phyloP scores from a whole-genome alignment of 768 basidiomycete genomes.

The Mrakia blollopis region DNA sequence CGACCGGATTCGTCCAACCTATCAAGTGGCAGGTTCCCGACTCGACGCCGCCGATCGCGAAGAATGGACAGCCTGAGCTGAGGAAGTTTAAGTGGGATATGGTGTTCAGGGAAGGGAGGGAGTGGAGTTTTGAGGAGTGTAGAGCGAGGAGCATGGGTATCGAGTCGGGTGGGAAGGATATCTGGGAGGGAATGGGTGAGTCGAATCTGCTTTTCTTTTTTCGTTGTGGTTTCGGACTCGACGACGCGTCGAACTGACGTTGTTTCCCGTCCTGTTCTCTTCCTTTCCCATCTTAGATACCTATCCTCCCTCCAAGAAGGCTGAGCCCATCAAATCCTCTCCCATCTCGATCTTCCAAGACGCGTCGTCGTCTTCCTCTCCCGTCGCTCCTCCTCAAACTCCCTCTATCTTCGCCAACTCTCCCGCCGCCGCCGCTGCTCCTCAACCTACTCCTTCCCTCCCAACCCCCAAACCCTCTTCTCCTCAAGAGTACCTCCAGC shows the following conservation, averaged over 20 bases:
- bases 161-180: slow-evolving; percentile 36
- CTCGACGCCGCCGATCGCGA: slow-evolving; percentile 24
- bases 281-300: neutral
- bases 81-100: slow-evolving; percentile 52
- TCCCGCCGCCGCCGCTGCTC: neutral
- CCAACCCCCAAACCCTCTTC: neutral
- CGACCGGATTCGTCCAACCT: slow-evolving; percentile 15
- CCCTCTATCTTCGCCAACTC: slow-evolving; percentile 40
- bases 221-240: neutral
- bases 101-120: slow-evolving; percentile 63
- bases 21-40: slow-evolving; percentile 28
- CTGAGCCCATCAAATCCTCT: neutral
- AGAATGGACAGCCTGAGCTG: slow-evolving; percentile 39
- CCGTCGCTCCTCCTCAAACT: slow-evolving; percentile 13
- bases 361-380: slow-evolving; percentile 20
- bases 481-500: neutral
- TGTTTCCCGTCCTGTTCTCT: neutral
- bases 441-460: neutral
- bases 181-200: slow-evolving; percentile 39
- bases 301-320: slow-evolving; percentile 4
- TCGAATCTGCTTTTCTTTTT: neutral
- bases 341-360: slow-evolving; percentile 22
- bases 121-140: slow-evolving; percentile 76
- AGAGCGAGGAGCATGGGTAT: slow-evolving; percentile 44
- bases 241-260: neutral